Percentiles rank a stretch among this genome's conserved stretches.
Conservation (phyloP, 2,329 filamentous ascomycete species). For the Diaporthe vexans region DNA sequence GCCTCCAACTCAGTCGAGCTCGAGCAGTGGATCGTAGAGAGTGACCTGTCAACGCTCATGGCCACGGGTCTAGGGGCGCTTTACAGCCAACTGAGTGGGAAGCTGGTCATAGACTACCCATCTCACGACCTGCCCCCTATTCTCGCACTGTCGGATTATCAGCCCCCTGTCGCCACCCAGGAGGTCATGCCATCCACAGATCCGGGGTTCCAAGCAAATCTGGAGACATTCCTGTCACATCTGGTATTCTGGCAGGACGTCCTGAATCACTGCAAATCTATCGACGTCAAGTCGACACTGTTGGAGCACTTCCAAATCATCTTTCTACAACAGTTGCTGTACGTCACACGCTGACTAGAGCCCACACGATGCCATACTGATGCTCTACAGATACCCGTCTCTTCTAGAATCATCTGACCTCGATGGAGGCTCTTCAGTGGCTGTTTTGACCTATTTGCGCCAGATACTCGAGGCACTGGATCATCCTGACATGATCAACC, state of each 20-base stretch:
- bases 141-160: slow-evolving; percentile 89
- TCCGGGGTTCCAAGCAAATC: slow-evolving; percentile 83
- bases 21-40: slow-evolving; percentile 97
- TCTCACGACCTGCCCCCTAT: slow-evolving; percentile 83
- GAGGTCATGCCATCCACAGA: slow-evolving; percentile 82
- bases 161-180: slow-evolving; percentile 77
- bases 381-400: slow-evolving; percentile 82
- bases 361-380: not conserved
- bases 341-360: slow-evolving; percentile 51
- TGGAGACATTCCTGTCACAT: slow-evolving; percentile 95
- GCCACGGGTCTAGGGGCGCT: slow-evolving; percentile 90
- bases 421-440: slow-evolving; percentile 95
- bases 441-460: slow-evolving; percentile 92
- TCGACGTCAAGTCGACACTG: slow-evolving; percentile 91
- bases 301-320: slow-evolving; percentile 98
- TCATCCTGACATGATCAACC: slow-evolving; percentile 93
- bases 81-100: slow-evolving; percentile 77
- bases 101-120: slow-evolving; percentile 85
- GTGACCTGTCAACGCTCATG: slow-evolving; percentile 96
- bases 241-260: slow-evolving; percentile 99
- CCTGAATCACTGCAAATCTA: slow-evolving; percentile 92
- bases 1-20: slow-evolving; percentile 85
- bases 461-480: slow-evolving; percentile 92
- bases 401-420: slow-evolving; percentile 96
- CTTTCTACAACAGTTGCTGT: slow-evolving; percentile 95